Base-by-base conservation (phyloP, 192 early-diverging fungal genomes). In the Pilobolus umbonatus region DNA sequence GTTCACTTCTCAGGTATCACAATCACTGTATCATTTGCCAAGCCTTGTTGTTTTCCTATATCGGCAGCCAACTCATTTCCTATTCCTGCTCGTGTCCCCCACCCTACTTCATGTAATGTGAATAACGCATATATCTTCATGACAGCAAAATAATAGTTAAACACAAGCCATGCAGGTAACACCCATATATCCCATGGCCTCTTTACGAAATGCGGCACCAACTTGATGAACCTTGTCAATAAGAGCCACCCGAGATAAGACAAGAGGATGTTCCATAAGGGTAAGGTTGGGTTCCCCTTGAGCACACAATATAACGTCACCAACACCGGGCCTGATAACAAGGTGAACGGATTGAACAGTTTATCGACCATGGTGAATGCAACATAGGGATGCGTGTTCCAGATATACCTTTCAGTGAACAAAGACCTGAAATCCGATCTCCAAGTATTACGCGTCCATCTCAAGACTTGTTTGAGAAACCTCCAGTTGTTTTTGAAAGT, bases 401-500 rank as follows among this genome's bases (percentile, higher is more conserved):
- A 88, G 42, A 88, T 78, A 26, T 66, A 56, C 0, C 85, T 64
- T 50, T 88, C 86, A 24, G 66, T 76, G 57, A 88, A 86, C 55
- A 88, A 59, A 5, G 77, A 80, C 10, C 81, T 63, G 55, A 81
- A 80, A 45, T 88, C 86, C 11, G 80, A 84, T 0, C 86, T 65
- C 86, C 86, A 88, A 12, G 84, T 88, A 49, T 88, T 88, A 22
- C 86, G 79, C 3, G 86, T 88, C 86, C 86, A 88, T 15, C 86
- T 72, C 30, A 88, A 54, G 2, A 88, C 74, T 44, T 88, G 86
- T 40, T 85, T 86, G 2, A 88, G 56, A 54, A 88, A 88, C 15
- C 80, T 64, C 84, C 85, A 88, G 49, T 88, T 85, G 69, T 86
- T 80, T 67, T 88, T 88, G 70, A 88, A 88, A 0, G 86, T 88